Conservation (phyloP, 306 rosid species). For the Alnus glutinosa region DNA sequence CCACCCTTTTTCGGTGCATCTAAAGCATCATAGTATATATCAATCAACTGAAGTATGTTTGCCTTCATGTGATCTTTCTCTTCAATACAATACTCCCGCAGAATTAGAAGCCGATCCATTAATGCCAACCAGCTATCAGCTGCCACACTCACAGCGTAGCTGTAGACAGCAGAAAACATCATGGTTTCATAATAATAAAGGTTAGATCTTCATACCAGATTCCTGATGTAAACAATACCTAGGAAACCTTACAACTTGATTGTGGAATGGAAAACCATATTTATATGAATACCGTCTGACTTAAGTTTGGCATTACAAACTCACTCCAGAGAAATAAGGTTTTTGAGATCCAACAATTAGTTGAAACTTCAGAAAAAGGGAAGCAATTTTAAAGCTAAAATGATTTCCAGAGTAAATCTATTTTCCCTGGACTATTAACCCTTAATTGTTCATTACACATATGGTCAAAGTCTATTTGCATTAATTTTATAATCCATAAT, state of each 20-base stretch:
- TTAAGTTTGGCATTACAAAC: not conserved
- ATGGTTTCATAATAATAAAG: not conserved
- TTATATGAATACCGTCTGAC: not conserved
- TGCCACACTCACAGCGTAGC: constrained; percentile 49
- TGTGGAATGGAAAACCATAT: not conserved
- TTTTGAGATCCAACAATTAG: constrained; percentile 11
- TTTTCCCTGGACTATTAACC: not conserved
- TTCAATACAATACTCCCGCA: constrained; percentile 29
- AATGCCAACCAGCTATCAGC: constrained; percentile 69
- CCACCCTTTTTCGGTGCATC: constrained; percentile 77
- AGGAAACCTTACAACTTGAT: not conserved
- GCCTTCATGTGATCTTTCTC: constrained; percentile 37
- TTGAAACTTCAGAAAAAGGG: constrained; percentile 4
- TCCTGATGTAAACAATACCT: not conserved
- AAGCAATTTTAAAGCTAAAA: not conserved
- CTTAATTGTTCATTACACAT: not conserved
- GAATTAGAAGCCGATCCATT: constrained; percentile 58
- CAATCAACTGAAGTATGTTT: constrained; percentile 52
- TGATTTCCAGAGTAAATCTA: not conserved
- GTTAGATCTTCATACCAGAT: not conserved
- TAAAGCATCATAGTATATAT: constrained; percentile 66
- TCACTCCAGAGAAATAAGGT: not conserved
- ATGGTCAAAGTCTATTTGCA: not conserved
- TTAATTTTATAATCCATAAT: not conserved
- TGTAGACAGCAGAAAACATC: constrained; percentile 34